Evolutionary conservation across 2,329 filamentous ascomycete species (phyloP), one percentile per base, ranked within the genome.

Genomic region (Emydomyces testavorans): DNA sequence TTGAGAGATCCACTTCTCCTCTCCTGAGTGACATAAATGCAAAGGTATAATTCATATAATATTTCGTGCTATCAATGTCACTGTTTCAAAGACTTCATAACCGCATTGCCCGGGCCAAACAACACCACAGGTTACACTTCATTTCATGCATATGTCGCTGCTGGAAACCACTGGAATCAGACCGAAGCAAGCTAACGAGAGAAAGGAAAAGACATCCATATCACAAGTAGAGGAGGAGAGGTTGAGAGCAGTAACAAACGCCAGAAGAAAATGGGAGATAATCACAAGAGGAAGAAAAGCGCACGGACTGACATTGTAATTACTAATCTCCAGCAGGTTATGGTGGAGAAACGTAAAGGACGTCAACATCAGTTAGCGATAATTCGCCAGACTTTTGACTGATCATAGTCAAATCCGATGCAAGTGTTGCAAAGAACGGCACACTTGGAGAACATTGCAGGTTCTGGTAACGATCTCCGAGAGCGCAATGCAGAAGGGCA

Each of bases 131-230:
- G 42, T 15, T 10, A 18, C 42, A 36, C 42, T 29, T 45, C 21
- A 45, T 45, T 36, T 45, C 42, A 45, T 45, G 42, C 42, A 44
- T 26, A 45, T 45, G 42, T 45, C 34, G 32, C 37, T 32, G 42
- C 42, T 45, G 16, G 20, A 29, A 37, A 37, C 36, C 23, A 21
- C 8, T 28, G 2, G 11, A 45, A 45, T 16, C 42, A 45, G 42
- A 45, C 42, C 32, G 42, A 37, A 45, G 42, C 26, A 43, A 24
- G 34, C 28, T 26, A 11, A 15, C 8, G 23, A 23, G 5, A 36
- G 20, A 18, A 4, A 29, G 16, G 4, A n/a, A 45, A 28, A 20
- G 37, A 20, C 21, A 45, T 20, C 32, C 31, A 37, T 13, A n/a
- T 45, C 34, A 29, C 15, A 35, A 28, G 23, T 13, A 18, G 11